Conservation (phyloP, 306 rosid species). For the Senna tora region DNA sequence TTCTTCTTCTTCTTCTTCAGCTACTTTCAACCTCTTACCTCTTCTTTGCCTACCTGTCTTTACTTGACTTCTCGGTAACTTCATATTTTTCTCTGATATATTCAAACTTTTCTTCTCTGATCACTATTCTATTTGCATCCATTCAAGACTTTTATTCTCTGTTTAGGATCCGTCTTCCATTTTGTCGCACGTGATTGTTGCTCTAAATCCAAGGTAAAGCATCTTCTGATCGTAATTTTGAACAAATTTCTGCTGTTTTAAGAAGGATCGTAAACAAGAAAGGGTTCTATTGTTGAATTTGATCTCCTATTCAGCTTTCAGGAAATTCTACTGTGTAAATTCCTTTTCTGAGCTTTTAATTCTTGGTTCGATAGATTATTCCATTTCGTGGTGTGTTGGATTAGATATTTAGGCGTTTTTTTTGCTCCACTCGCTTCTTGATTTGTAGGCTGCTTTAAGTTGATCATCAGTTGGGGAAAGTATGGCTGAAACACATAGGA, state of each 20-base stretch:
- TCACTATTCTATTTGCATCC: neutral
- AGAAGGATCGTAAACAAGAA: neutral
- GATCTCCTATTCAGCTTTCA: neutral
- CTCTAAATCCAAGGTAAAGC: conserved; percentile 1
- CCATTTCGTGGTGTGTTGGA: neutral
- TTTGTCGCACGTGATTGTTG: neutral
- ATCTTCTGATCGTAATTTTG: neutral
- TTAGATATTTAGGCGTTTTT: neutral
- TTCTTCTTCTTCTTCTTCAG: conserved; percentile 4
- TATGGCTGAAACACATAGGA: conserved; percentile 68
- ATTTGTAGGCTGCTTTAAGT: conserved; percentile 27
- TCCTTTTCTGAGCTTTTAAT: neutral
- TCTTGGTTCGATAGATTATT: neutral
- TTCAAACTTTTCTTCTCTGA: neutral
- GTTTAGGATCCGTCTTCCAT: neutral
- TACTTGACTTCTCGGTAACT: neutral
- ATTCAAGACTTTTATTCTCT: neutral
- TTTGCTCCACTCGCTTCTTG: neutral
- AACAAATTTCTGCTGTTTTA: neutral
- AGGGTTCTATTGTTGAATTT: neutral
- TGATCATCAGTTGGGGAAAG: conserved; percentile 33
- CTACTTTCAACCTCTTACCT: neutral
- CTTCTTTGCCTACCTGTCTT: neutral
- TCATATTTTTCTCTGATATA: neutral
- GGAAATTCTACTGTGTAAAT: neutral